A percentile compares a stretch with the other conserved stretches of the same genome.
These are phyloP conservation scores for Gnomoniopsis smithogilvyi DNA, from an alignment of 2,329 filamentous ascomycete genomes.

Conservation along the genomic window DNA sequence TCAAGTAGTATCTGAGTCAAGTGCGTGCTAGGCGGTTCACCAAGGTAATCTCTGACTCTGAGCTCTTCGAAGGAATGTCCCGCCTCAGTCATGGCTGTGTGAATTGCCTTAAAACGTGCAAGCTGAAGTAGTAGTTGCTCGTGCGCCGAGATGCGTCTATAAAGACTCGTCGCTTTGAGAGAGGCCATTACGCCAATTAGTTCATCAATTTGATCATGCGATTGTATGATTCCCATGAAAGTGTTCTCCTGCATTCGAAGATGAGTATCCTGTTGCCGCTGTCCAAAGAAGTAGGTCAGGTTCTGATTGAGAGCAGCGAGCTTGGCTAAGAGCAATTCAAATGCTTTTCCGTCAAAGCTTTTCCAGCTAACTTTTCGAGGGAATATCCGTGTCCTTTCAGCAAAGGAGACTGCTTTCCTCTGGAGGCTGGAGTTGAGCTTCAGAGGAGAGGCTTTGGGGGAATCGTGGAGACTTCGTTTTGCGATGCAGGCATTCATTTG, in stretches of 20 bases:
- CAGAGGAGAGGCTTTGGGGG: neutral
- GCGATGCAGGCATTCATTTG: neutral
- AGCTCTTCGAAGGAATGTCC: neutral
- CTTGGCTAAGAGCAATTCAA: constrained; percentile 1
- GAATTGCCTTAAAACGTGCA: constrained; percentile 7
- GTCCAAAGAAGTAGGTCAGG: constrained; percentile 3
- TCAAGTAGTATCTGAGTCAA: neutral
- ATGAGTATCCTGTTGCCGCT: constrained; percentile 4
- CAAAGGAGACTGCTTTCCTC: constrained; percentile 2
- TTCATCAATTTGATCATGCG: constrained; percentile 2
- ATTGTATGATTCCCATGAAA: constrained; percentile 5
- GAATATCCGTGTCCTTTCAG: constrained; percentile 3
- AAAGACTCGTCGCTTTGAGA: neutral
- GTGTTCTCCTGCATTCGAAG: constrained; percentile 3
- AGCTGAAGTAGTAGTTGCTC: neutral
- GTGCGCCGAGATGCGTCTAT: neutral
- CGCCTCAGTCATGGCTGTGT: neutral
- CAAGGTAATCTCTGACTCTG: neutral
- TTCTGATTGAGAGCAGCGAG: constrained; percentile 6
- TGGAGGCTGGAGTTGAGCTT: neutral
- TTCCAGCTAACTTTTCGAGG: constrained; percentile 1
- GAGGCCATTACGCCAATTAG: constrained; percentile 2
- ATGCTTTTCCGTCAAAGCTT: neutral
- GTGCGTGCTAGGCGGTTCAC: neutral
- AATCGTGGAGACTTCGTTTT: neutral